A percentile compares a stretch with the other conserved stretches of the same genome.
Evolutionary conservation across 495 filamentous ascomycete species (phyloP).

Genomic region (Xylaria longipes): DNA sequence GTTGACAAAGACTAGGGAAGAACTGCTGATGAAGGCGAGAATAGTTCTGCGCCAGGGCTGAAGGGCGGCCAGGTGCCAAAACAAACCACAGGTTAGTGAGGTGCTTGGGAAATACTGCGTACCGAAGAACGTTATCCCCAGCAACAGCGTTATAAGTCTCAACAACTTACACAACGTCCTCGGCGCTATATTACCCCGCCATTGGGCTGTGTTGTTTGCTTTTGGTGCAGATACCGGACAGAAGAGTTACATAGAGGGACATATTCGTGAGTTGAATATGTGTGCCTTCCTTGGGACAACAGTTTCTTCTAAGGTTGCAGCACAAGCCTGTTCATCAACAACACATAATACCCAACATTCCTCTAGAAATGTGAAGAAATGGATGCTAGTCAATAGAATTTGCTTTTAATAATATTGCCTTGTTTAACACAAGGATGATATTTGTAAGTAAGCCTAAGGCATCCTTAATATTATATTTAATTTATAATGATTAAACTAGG

Average conservation of each 20-base stretch:
- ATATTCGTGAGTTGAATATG: neutral
- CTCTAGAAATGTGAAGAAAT: neutral
- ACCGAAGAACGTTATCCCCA: neutral
- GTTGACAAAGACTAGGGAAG: neutral
- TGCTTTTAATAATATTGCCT: neutral
- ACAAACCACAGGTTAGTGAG: neutral
- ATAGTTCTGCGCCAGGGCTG: neutral
- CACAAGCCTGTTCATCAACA: neutral
- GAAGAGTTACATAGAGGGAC: neutral
- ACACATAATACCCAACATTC: neutral
- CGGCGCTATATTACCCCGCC: neutral
- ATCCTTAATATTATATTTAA: neutral
- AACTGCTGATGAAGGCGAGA: neutral
- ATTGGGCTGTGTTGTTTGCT: neutral
- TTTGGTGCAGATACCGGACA: neutral
- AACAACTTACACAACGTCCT: neutral
- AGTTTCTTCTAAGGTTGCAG: neutral
- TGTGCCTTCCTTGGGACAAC: neutral
- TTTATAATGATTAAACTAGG: neutral
- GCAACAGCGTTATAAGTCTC: conserved; percentile 1
- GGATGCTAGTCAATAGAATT: neutral
- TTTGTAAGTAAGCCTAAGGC: neutral
- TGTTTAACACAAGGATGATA: neutral
- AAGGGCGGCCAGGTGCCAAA: neutral
- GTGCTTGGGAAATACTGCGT: neutral